A percentile compares a stretch with the other conserved stretches of the same genome.
These are phyloP conservation scores for Sequoia sempervirens DNA, from an alignment of 75 land plant genomes.

Conservation along the genomic window DNA sequence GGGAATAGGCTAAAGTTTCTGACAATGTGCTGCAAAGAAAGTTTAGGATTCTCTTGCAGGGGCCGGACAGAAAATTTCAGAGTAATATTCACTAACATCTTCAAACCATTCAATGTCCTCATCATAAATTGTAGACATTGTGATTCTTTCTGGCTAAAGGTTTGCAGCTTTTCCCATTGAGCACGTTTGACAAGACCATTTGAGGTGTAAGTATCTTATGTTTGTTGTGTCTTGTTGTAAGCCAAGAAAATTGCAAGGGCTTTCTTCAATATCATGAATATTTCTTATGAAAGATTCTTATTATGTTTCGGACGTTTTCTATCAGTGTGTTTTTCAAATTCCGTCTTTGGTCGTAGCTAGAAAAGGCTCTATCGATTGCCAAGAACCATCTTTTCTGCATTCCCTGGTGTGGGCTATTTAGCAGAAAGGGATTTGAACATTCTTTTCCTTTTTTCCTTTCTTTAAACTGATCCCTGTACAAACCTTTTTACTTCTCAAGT, in stretches of 20 bases:
- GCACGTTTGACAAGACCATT: neutral
- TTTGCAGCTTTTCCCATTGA: neutral
- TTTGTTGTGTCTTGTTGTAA: neutral
- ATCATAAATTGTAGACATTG: neutral
- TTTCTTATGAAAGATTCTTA: neutral
- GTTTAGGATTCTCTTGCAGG: neutral
- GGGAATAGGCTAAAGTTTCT: neutral
- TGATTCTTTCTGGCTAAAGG: neutral
- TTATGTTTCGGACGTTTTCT: neutral
- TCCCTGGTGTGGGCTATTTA: neutral
- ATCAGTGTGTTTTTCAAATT: neutral
- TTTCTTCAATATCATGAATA: neutral
- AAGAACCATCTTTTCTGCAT: neutral
- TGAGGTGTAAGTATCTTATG: neutral
- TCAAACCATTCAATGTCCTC: neutral
- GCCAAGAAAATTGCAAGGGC: neutral
- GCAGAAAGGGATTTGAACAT: neutral
- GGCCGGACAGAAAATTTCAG: no score
- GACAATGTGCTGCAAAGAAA: neutral
- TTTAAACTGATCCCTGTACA: neutral
- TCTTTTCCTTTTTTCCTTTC: neutral
- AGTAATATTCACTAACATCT: neutral
- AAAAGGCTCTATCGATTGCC: neutral
- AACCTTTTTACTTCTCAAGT: neutral
- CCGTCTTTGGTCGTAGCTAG: neutral